phyloP scores from a whole-genome alignment of 73 alveolate species.

The Stentor roeselii region DNA sequence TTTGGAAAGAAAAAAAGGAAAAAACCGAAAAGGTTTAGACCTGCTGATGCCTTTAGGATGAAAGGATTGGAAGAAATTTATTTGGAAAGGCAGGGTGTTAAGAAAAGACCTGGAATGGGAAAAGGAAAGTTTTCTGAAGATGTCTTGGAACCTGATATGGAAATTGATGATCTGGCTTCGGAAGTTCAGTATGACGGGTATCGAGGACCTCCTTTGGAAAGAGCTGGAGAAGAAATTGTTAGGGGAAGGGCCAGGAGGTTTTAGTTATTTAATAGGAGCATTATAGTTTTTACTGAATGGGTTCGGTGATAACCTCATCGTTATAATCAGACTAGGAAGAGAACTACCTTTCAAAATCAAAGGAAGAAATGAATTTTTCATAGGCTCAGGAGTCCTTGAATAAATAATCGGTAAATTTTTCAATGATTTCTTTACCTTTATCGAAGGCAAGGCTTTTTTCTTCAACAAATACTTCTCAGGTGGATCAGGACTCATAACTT shows the following conservation, averaged over 20 bases:
- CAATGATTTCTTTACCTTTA: too few species aligned
- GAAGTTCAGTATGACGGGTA: neutral
- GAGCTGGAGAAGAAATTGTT: conserved; percentile 27
- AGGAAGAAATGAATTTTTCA: too few species aligned
- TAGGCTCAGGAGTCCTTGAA: too few species aligned
- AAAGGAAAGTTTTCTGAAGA: neutral
- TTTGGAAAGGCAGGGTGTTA: neutral
- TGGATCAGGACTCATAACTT: too few species aligned
- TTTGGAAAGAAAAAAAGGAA: neutral
- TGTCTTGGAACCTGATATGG: conserved; percentile 12
- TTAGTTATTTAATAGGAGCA: too few species aligned
- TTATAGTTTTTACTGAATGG: too few species aligned
- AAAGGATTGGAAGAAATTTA: conserved; percentile 6
- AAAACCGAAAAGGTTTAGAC: neutral
- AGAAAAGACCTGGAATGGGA: neutral
- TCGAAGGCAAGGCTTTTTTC: too few species aligned
- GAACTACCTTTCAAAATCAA: too few species aligned
- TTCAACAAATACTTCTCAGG: too few species aligned
- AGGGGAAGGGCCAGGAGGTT: conserved; percentile 8
- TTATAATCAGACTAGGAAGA: too few species aligned
- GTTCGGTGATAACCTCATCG: too few species aligned
- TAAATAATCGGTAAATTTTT: too few species aligned
- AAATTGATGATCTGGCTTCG: neutral
- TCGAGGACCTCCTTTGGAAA: neutral
- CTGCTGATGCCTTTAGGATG: neutral